Percentiles rank a stretch among this genome's conserved stretches.
These are phyloP conservation scores for Marasmius fiardii DNA, from an alignment of 1,284 basidiomycete genomes.

Conservation along the genomic window DNA sequence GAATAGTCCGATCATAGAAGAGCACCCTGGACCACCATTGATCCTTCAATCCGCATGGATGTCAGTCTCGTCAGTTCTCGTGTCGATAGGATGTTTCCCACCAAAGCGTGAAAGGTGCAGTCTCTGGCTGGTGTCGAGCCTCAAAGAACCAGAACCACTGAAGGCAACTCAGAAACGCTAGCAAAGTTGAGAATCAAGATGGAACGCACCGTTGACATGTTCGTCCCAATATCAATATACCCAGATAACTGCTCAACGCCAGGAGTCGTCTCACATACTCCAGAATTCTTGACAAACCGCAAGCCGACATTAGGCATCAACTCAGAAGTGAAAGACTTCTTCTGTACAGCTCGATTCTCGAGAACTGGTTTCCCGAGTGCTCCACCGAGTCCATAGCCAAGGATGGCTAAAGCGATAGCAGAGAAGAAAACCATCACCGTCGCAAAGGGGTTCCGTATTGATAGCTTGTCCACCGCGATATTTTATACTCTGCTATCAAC, in stretches of 20 bases:
- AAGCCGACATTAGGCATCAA: constrained; percentile 30
- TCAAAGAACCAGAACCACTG: constrained; percentile 80
- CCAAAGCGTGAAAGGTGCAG: constrained; percentile 67
- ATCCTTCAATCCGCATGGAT: constrained; percentile 34
- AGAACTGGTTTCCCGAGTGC: background rate
- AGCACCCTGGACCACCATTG: constrained; percentile 45
- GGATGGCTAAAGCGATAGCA: no score
- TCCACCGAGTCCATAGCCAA: no score
- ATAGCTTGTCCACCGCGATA: no score
- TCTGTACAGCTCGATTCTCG: background rate
- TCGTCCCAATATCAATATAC: constrained; percentile 56
- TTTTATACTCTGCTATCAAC: no score
- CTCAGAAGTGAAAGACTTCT: constrained; percentile 25
- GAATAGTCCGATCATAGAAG: constrained; percentile 52
- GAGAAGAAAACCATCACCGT: no score
- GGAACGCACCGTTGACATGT: constrained; percentile 49
- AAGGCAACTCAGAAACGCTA: background rate
- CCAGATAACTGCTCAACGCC: constrained; percentile 67
- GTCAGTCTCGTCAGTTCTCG: constrained; percentile 7
- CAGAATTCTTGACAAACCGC: constrained; percentile 59
- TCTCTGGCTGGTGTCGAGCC: constrained; percentile 53
- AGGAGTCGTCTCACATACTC: constrained; percentile 71
- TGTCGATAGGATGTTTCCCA: constrained; percentile 20
- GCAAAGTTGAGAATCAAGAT: constrained; percentile 7
- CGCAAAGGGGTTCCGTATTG: no score